Evolutionary conservation across 2,329 filamentous ascomycete genomes (phyloP).

Genomic region (Lachnellula suecica): DNA sequence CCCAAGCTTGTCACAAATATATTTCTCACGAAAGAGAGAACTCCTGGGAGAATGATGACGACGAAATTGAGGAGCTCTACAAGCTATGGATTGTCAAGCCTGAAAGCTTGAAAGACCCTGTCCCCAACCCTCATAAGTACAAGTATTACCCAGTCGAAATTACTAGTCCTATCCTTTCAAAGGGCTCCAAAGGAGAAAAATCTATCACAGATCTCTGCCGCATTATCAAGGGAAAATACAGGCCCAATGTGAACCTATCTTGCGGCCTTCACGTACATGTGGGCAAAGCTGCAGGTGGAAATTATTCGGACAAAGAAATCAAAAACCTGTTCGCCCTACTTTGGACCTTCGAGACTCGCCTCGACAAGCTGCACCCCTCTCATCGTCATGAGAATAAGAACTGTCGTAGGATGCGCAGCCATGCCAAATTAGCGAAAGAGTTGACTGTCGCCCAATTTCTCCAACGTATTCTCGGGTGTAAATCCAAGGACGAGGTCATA

Average conservation of each 20-base stretch:
- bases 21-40: no score
- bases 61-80: no score
- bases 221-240: neutral
- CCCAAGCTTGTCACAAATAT: no score
- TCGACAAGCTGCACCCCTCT: neutral
- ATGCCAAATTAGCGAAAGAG: neutral
- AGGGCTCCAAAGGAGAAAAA: neutral
- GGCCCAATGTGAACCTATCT: neutral
- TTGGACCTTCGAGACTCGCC: constrained; percentile 1
- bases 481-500: neutral
- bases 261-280: constrained; percentile 1
- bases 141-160: neutral
- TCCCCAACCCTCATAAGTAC: no score
- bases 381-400: neutral
- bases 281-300: neutral
- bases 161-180: neutral
- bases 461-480: neutral
- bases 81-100: no score
- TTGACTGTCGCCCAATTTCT: neutral
- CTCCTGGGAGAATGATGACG: no score
- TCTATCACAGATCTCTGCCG: neutral
- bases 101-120: no score
- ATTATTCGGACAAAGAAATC: neutral
- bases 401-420: neutral
- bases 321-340: constrained; percentile 1